phyloP scores from a whole-genome alignment of 1,139 yeast species.

The Arxiozyma bovina region DNA sequence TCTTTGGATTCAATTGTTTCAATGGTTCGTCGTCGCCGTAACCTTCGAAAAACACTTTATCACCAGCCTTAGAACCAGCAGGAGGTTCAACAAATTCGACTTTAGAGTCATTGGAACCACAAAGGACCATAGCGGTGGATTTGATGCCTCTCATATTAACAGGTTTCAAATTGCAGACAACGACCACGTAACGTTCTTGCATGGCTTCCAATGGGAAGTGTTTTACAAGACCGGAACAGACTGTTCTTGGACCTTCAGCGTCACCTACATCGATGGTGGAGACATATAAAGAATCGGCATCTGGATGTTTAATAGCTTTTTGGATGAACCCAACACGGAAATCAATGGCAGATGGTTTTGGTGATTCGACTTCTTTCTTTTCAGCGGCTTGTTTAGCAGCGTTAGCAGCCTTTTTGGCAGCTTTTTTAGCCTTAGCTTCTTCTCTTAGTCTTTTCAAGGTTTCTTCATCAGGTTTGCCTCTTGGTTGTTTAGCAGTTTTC shows the following conservation, averaged over 20 bases:
- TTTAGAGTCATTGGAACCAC: slow-evolving; percentile 61
- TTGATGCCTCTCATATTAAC: slow-evolving; percentile 92
- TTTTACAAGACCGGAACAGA: slow-evolving; percentile 88
- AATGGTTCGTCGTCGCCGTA: slow-evolving; percentile 76
- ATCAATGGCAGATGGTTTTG: slow-evolving; percentile 78
- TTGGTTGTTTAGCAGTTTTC: slow-evolving; percentile 30
- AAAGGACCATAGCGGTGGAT: slow-evolving; percentile 92
- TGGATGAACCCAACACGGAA: slow-evolving; percentile 94
- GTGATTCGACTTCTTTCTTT: slow-evolving; percentile 50
- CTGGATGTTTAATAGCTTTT: slow-evolving; percentile 94
- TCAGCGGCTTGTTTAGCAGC: slow-evolving; percentile 45
- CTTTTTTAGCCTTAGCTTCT: slow-evolving; percentile 66
- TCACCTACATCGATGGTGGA: slow-evolving; percentile 97
- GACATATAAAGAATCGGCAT: slow-evolving; percentile 92
- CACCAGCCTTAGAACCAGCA: slow-evolving; percentile 90
- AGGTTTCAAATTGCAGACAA: slow-evolving; percentile 82
- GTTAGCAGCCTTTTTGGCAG: slow-evolving; percentile 65
- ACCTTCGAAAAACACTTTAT: slow-evolving; percentile 89
- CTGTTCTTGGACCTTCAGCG: slow-evolving; percentile 93
- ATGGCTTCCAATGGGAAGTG: slow-evolving; percentile 70
- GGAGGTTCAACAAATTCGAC: slow-evolving; percentile 97
- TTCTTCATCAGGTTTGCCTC: slow-evolving; percentile 49
- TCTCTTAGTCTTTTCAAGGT: slow-evolving; percentile 53
- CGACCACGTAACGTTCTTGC: slow-evolving; percentile 75
- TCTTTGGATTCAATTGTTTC: slow-evolving; percentile 91